Percentiles rank a stretch among this genome's conserved stretches.
These are phyloP conservation scores for Penicillium sp. DNA, from an alignment of 2,329 filamentous ascomycete species.

Conservation along the genomic window DNA sequence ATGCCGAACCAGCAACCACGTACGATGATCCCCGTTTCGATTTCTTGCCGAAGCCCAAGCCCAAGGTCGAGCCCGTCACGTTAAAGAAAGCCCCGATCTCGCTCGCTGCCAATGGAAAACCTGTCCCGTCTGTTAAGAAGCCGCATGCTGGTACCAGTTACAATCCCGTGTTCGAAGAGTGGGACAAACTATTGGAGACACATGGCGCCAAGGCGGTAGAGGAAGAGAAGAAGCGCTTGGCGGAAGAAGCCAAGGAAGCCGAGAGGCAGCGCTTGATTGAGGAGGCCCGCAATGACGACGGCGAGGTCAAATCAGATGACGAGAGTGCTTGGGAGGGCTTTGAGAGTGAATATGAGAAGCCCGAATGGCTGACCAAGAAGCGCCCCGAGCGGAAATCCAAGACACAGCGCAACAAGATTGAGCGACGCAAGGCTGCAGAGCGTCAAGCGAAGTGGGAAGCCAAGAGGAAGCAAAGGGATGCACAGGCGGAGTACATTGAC, in stretches of 20 bases:
- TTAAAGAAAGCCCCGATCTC: constrained; percentile 74
- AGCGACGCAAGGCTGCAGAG: constrained; percentile 84
- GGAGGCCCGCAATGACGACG: constrained; percentile 71
- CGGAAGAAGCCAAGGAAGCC: constrained; percentile 62
- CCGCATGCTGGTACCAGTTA: constrained; percentile 85
- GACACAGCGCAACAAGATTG: constrained; percentile 79
- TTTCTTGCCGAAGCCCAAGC: constrained; percentile 64
- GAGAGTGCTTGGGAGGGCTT: constrained; percentile 90
- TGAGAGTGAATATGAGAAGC: constrained; percentile 72
- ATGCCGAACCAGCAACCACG: constrained; percentile 42
- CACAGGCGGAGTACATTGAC: constrained; percentile 68
- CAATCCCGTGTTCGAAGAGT: constrained; percentile 84
- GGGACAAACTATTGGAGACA: constrained; percentile 68
- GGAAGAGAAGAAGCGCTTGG: constrained; percentile 70
- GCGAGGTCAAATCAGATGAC: constrained; percentile 72
- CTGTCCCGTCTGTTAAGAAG: constrained; percentile 70
- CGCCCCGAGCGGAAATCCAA: constrained; percentile 80
- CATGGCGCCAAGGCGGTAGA: constrained; percentile 77
- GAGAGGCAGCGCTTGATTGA: constrained; percentile 65
- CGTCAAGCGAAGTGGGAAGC: constrained; percentile 69
- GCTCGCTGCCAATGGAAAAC: constrained; percentile 75
- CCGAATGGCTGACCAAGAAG: constrained; percentile 66
- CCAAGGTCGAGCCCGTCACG: constrained; percentile 69
- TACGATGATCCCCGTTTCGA: constrained; percentile 53
- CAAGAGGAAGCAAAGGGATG: constrained; percentile 67